Evolutionary conservation across 2,329 filamentous ascomycete species (phyloP).

Genomic region (Fusarium lateritium): DNA sequence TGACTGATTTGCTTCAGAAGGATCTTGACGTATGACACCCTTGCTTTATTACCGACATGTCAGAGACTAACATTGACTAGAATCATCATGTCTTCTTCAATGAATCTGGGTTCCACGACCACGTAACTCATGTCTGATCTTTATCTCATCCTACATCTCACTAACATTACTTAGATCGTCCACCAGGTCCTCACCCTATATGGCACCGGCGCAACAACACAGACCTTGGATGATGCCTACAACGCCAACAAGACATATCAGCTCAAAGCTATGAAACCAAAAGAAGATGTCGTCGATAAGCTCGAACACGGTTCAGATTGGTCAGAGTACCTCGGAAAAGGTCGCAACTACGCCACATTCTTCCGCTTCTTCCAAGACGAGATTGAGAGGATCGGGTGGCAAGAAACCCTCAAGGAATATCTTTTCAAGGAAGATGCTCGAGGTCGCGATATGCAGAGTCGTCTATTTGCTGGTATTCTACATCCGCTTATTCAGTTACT

Average conservation of each 20-base stretch:
- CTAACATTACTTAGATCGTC: conserved; percentile 63
- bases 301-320: conserved; percentile 67
- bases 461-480: conserved; percentile 73
- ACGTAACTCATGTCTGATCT: conserved; percentile 62
- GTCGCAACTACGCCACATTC: conserved; percentile 77
- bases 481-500: conserved; percentile 85
- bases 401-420: conserved; percentile 74
- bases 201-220: conserved; percentile 76
- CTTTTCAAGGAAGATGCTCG: conserved; percentile 76
- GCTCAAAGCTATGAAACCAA: conserved; percentile 62
- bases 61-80: conserved; percentile 28
- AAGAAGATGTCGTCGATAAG: conserved; percentile 66
- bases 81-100: conserved; percentile 87
- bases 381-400: conserved; percentile 74
- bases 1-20: conserved; percentile 79
- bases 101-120: conserved; percentile 81
- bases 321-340: conserved; percentile 75
- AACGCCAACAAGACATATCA: conserved; percentile 78
- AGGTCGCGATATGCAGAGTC: conserved; percentile 77
- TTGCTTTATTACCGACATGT: not conserved
- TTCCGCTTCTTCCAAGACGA: conserved; percentile 82
- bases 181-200: conserved; percentile 85
- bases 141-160: not conserved
- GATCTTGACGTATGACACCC: conserved; percentile 72
- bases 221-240: conserved; percentile 75